phyloP scores from a whole-genome alignment of 2,329 filamentous ascomycete genomes.

The Fusarium vanettenii region DNA sequence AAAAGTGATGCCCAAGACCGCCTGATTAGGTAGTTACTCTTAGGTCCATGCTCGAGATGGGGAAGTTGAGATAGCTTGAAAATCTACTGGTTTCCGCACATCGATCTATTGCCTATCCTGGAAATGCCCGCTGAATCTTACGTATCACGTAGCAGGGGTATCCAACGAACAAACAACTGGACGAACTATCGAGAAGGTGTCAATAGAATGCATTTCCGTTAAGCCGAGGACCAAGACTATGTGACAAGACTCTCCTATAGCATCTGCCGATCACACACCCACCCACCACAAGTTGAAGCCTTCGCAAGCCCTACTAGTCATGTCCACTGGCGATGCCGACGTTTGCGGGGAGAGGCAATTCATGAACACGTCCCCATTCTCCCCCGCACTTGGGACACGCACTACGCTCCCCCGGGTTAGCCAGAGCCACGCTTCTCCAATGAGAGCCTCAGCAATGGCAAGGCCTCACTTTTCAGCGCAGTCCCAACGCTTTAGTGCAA shows the following conservation, averaged over 20 bases:
- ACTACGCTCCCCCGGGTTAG: neutral
- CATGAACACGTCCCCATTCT: neutral
- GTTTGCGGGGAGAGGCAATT: neutral
- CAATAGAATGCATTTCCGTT: neutral
- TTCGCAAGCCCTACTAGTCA: neutral
- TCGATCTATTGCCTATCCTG: neutral
- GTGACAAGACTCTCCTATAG: neutral
- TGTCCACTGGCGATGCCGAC: neutral
- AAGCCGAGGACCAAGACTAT: neutral
- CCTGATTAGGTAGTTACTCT: neutral
- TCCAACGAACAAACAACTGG: neutral
- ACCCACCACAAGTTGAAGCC: neutral
- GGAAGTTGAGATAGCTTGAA: neutral
- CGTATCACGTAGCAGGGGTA: neutral
- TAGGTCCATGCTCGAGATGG: neutral
- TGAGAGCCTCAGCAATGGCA: neutral
- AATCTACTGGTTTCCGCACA: neutral
- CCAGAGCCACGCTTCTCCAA: neutral
- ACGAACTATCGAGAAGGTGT: neutral
- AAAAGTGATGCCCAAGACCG: neutral
- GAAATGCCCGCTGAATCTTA: neutral
- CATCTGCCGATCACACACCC: neutral
- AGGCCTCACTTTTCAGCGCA: neutral
- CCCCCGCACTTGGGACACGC: neutral
- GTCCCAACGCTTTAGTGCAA: neutral